phyloP scores from a whole-genome alignment of 2,329 filamentous ascomycete genomes.

The Davidsoniella eucalypti region DNA sequence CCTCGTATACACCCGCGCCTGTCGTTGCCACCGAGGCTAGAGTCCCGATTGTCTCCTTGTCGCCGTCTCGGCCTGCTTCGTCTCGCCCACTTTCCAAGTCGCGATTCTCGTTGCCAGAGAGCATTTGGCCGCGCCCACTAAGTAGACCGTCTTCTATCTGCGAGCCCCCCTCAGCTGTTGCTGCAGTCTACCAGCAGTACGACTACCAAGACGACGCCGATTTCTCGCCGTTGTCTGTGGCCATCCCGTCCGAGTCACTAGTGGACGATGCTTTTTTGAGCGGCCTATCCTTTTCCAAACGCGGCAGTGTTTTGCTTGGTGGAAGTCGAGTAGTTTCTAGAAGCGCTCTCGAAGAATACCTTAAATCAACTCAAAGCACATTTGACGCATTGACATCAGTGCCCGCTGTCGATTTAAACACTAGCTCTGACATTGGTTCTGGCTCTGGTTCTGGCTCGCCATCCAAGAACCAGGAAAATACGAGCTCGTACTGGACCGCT shows the following conservation, averaged over 20 bases:
- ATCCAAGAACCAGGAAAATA: background rate
- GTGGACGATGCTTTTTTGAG: slow-evolving; percentile 42
- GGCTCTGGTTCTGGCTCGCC: background rate
- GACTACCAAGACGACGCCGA: background rate
- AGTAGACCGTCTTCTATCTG: slow-evolving; percentile 3
- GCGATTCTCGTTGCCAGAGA: slow-evolving; percentile 9
- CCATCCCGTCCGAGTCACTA: slow-evolving; percentile 38
- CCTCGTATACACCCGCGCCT: background rate
- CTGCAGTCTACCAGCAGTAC: background rate
- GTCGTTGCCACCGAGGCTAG: background rate
- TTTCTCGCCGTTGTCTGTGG: slow-evolving; percentile 37
- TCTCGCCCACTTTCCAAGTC: slow-evolving; percentile 3
- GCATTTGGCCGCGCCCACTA: slow-evolving; percentile 8
- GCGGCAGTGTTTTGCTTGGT: slow-evolving; percentile 39
- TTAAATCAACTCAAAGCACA: background rate
- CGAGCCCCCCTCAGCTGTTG: background rate
- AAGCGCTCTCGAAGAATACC: slow-evolving; percentile 9
- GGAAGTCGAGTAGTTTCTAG: slow-evolving; percentile 10
- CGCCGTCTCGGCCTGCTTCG: background rate
- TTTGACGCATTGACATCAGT: background rate
- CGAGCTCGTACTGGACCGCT: background rate
- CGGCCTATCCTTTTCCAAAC: slow-evolving; percentile 42
- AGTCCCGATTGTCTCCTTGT: background rate
- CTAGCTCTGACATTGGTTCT: too few relatives aligned
- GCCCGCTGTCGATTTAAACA: too few relatives aligned